Conservation (phyloP, 2,329 filamentous ascomycete genomes). For the Tolypocladium amazonense region DNA sequence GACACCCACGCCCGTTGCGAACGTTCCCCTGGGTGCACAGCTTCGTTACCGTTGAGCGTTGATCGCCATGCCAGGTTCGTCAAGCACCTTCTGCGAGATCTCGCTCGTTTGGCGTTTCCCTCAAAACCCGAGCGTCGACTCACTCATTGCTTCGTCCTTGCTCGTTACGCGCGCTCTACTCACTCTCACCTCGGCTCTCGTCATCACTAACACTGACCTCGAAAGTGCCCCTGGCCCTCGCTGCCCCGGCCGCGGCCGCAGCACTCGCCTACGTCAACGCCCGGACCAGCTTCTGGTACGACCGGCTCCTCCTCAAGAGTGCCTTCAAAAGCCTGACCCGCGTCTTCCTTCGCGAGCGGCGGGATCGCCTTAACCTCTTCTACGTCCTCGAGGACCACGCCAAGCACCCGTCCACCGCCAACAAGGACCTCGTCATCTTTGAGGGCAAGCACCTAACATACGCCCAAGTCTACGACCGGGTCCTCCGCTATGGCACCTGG, state of each 20-base stretch:
- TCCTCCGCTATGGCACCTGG: slow-evolving; percentile 66
- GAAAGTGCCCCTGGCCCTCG: slow-evolving; percentile 35
- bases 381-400: slow-evolving; percentile 64
- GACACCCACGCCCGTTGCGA: background rate
- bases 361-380: slow-evolving; percentile 59
- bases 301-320: slow-evolving; percentile 48
- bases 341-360: slow-evolving; percentile 35
- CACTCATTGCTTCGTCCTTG: background rate
- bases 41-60: background rate
- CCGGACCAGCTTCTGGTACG: slow-evolving; percentile 54
- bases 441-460: slow-evolving; percentile 63
- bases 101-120: background rate
- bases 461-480: slow-evolving; percentile 60
- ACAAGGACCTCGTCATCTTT: slow-evolving; percentile 53
- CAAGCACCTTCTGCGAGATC: background rate
- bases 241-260: slow-evolving; percentile 52
- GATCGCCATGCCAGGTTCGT: background rate
- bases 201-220: background rate
- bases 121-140: background rate
- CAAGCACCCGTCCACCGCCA: slow-evolving; percentile 34
- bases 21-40: background rate
- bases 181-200: background rate
- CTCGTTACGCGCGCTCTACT: background rate
- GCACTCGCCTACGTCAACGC: slow-evolving; percentile 72
- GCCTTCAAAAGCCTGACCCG: slow-evolving; percentile 34